Evolutionary conservation across 2,329 filamentous ascomycete genomes (phyloP).

Genomic region (Diplodia sapinea): DNA sequence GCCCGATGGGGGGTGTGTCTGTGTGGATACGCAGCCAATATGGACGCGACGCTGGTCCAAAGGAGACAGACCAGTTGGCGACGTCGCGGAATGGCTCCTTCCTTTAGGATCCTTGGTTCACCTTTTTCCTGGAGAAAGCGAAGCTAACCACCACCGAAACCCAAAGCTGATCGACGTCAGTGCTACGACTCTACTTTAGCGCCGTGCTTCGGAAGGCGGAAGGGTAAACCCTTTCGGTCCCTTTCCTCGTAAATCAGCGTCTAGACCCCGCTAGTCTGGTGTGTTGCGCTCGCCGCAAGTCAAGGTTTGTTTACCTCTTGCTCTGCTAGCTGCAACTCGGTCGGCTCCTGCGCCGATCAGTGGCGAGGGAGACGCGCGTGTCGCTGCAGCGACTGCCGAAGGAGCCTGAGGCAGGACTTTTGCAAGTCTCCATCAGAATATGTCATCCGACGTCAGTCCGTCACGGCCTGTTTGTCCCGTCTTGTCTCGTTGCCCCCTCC

Average conservation of each 20-base stretch:
- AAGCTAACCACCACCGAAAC: neutral
- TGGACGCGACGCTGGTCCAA: neutral
- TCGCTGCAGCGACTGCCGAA: slow-evolving; percentile 1
- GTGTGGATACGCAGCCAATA: neutral
- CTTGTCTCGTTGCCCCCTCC: neutral
- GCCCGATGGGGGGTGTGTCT: neutral
- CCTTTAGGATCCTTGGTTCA: neutral
- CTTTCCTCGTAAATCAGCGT: slow-evolving; percentile 9
- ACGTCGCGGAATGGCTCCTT: neutral
- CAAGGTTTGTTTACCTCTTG: slow-evolving; percentile 20
- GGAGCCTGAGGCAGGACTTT: neutral
- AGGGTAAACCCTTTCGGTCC: slow-evolving; percentile 19
- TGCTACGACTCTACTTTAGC: neutral
- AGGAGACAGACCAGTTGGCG: neutral
- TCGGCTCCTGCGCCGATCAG: slow-evolving; percentile 14
- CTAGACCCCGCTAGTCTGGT: slow-evolving; percentile 7
- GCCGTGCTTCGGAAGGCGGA: slow-evolving; percentile 16
- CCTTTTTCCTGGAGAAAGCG: slow-evolving; percentile 11
- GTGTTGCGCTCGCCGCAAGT: neutral
- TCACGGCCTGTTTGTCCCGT: neutral
- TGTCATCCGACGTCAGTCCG: slow-evolving; percentile 19
- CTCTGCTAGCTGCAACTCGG: slow-evolving; percentile 6
- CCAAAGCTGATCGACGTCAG: neutral
- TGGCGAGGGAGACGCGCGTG: slow-evolving; percentile 16
- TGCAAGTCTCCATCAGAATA: neutral